Percentiles rank a stretch among this genome's conserved stretches.
phyloP scores from a whole-genome alignment of 1,284 basidiomycete species.

The Coriolopsis trogii region DNA sequence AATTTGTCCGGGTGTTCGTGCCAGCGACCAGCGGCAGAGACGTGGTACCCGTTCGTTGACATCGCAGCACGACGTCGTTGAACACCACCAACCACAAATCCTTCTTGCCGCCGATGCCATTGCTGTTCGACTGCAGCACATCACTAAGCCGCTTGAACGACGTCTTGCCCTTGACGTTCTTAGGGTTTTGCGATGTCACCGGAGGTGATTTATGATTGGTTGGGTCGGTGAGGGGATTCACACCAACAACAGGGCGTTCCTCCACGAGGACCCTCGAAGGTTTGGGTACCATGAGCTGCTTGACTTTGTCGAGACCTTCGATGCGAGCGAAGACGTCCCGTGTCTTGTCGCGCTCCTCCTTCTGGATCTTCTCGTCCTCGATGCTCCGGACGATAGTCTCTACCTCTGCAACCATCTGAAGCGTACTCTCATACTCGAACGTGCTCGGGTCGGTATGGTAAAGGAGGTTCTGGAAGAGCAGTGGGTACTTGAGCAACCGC shows the following conservation, averaged over 20 bases:
- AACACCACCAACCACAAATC: constrained; percentile 95
- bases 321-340: constrained; percentile 95
- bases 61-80: constrained; percentile 93
- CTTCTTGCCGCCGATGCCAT: constrained; percentile 71
- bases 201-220: constrained; percentile 42
- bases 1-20: constrained; percentile 68
- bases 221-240: constrained; percentile 26
- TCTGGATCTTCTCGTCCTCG: constrained; percentile 96
- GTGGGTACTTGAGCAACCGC: constrained; percentile 93
- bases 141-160: constrained; percentile 87
- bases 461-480: constrained; percentile 96
- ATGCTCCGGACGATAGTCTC: constrained; percentile 95
- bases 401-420: constrained; percentile 96
- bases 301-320: constrained; percentile 91
- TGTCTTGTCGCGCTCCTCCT: constrained; percentile 93
- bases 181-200: constrained; percentile 47
- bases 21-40: constrained; percentile 81
- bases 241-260: constrained; percentile 57
- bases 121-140: constrained; percentile 57
- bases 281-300: constrained; percentile 86
- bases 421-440: constrained; percentile 94
- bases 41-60: constrained; percentile 89
- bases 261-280: constrained; percentile 86
- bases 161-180: constrained; percentile 73
- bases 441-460: constrained; percentile 97